phyloP scores from a whole-genome alignment of 768 basidiomycete species.

The Auricularia sp. region DNA sequence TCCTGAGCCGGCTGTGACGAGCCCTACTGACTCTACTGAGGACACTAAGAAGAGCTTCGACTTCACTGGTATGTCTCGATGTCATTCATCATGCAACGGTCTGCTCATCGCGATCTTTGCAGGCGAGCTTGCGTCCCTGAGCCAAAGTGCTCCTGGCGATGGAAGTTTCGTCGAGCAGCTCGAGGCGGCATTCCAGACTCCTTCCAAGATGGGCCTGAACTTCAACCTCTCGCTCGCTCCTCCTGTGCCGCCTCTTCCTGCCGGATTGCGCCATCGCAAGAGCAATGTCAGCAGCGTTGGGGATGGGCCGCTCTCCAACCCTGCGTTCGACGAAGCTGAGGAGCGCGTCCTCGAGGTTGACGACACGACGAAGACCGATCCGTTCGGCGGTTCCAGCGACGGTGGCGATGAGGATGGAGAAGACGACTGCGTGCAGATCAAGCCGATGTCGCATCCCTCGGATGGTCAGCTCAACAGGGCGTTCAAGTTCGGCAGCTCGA shows the following conservation, averaged over 20 bases:
- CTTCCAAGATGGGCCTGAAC: constrained; percentile 40
- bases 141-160: constrained; percentile 61
- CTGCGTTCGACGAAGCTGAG: constrained; percentile 2
- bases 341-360: constrained; percentile 21
- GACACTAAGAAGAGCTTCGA: constrained; percentile 76
- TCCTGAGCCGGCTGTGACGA: constrained; percentile 19
- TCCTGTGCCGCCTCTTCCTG: constrained; percentile 43
- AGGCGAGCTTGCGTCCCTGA: constrained; percentile 58
- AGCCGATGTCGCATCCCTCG: constrained; percentile 22
- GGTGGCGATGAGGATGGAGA: background rate
- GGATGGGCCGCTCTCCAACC: too few relatives aligned
- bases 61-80: constrained; percentile 37
- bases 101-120: background rate
- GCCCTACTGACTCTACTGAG: constrained; percentile 38
- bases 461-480: constrained; percentile 58
- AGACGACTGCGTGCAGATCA: constrained; percentile 1
- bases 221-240: constrained; percentile 28
- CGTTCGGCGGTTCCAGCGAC: background rate
- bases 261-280: constrained; percentile 3
- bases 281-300: background rate
- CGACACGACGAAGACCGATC: constrained; percentile 10
- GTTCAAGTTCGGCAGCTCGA: constrained; percentile 62
- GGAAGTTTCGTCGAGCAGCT: constrained; percentile 74
- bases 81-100: background rate
- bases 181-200: constrained; percentile 70